Percentiles rank a stretch among this genome's conserved stretches.
These are phyloP conservation scores for Xylariaceae sp. DNA, from an alignment of 2,329 filamentous ascomycete genomes.

Conservation along the genomic window DNA sequence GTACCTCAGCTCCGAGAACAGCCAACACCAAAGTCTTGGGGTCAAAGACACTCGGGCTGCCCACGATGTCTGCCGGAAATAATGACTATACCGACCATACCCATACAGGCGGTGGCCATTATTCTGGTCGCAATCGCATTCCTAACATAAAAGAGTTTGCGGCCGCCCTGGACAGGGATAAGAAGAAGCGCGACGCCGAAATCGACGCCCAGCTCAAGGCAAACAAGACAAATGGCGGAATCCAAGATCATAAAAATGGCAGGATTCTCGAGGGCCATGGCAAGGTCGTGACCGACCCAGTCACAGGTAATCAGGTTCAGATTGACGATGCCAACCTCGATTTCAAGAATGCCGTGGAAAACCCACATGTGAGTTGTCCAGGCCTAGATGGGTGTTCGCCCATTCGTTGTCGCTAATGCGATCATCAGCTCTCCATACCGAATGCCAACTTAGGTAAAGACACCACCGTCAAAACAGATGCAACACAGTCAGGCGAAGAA, in stretches of 20 bases:
- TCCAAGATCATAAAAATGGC: conserved; percentile 43
- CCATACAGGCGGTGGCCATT: conserved; percentile 50
- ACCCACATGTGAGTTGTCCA: conserved; percentile 58
- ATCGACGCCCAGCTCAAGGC: conserved; percentile 59
- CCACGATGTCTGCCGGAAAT: conserved; percentile 28
- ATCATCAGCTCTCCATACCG: conserved; percentile 70
- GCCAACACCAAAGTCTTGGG: neutral
- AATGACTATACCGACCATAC: conserved; percentile 17
- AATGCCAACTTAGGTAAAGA: conserved; percentile 82
- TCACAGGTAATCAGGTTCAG: conserved; percentile 79
- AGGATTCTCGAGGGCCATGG: conserved; percentile 46
- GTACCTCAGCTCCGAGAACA: no score
- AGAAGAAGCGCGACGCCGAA: conserved; percentile 68
- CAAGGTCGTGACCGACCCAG: conserved; percentile 79
- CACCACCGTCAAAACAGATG: conserved; percentile 68
- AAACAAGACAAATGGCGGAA: conserved; percentile 32
- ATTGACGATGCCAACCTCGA: conserved; percentile 78
- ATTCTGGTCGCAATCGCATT: conserved; percentile 79
- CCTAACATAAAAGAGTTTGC: conserved; percentile 87
- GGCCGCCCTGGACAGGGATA: conserved; percentile 73
- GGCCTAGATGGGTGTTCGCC: no score
- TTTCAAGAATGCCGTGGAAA: conserved; percentile 65
- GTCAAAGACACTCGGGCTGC: neutral
- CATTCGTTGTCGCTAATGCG: neutral
- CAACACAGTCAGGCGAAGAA: conserved; percentile 70